phyloP scores from a whole-genome alignment of 352 stramenopile genomes.

The Globisporangium paddicum region DNA sequence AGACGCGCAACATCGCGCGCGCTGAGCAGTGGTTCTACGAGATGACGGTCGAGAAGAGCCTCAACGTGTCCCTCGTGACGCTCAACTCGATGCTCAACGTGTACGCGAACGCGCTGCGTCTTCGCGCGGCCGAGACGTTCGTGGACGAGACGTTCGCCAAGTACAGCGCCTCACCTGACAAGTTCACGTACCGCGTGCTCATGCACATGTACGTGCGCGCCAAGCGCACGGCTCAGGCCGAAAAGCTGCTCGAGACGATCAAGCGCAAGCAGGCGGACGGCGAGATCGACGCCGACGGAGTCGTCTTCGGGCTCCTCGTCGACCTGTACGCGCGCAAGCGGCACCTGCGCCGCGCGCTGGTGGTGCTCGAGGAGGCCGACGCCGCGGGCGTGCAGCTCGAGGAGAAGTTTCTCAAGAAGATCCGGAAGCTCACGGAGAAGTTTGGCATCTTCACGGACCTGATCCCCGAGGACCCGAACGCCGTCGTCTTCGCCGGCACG shows the following conservation, averaged over 20 bases:
- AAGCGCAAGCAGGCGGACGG: slow-evolving; percentile 35
- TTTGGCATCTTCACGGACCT: slow-evolving; percentile 76
- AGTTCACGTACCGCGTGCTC: slow-evolving; percentile 65
- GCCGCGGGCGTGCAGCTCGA: slow-evolving; percentile 38
- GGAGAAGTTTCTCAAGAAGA: slow-evolving; percentile 70
- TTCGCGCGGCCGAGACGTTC: slow-evolving; percentile 50
- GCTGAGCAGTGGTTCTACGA: slow-evolving; percentile 58
- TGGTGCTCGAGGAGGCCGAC: slow-evolving; percentile 60
- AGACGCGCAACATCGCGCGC: slow-evolving; percentile 63
- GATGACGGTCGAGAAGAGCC: slow-evolving; percentile 41
- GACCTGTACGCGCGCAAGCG: slow-evolving; percentile 71
- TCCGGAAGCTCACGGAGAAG: slow-evolving; percentile 54
- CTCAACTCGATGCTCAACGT: slow-evolving; percentile 78
- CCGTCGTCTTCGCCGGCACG: slow-evolving; percentile 53
- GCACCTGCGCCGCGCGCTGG: slow-evolving; percentile 54
- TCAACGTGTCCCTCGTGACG: slow-evolving; percentile 42
- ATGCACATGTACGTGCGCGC: slow-evolving; percentile 82
- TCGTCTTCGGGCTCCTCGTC: slow-evolving; percentile 64
- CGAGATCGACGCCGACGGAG: slow-evolving; percentile 48
- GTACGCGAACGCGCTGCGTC: slow-evolving; percentile 69
- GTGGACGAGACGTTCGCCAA: slow-evolving; percentile 40
- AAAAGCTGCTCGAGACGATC: slow-evolving; percentile 42
- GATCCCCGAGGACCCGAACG: slow-evolving; percentile 71
- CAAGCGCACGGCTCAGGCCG: slow-evolving; percentile 51
- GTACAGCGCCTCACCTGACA: slow-evolving; percentile 38